These are phyloP conservation scores for Phytophthora constricta DNA, from an alignment of 352 stramenopile species.

Conservation along the genomic window DNA sequence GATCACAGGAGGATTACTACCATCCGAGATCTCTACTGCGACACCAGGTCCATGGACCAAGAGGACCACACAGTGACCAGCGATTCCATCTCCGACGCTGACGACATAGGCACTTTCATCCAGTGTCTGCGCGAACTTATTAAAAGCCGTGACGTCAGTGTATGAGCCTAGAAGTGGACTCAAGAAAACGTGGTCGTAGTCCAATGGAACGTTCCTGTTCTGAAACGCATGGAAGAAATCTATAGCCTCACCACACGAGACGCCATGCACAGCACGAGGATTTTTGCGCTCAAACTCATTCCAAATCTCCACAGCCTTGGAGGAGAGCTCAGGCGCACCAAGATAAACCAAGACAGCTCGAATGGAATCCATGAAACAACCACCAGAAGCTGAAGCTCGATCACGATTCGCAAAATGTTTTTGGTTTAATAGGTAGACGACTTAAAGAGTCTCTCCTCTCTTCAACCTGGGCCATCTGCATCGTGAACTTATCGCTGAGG, in stretches of 20 bases:
- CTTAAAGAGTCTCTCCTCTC: no score
- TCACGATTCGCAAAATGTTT: no score
- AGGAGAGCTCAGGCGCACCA: background rate
- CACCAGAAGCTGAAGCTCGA: no score
- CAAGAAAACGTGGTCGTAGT: no score
- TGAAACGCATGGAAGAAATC: background rate
- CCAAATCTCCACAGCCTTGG: background rate
- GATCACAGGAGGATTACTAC: background rate
- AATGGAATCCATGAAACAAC: no score
- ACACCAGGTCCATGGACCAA: background rate
- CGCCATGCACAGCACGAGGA: background rate
- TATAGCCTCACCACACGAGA: background rate
- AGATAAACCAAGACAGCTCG: no score
- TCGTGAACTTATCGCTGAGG: no score
- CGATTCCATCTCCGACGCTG: background rate
- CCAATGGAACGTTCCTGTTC: no score
- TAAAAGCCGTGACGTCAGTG: background rate
- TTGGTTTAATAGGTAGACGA: no score
- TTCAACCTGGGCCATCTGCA: no score
- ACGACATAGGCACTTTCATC: background rate
- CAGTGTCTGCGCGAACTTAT: background rate
- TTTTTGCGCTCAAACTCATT: background rate
- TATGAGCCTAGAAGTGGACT: background rate
- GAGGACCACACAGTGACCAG: conserved; percentile 2
- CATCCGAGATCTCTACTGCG: background rate